These are phyloP conservation scores for Tolypocladium tundrense DNA, from an alignment of 2,329 filamentous ascomycete genomes.

Conservation along the genomic window DNA sequence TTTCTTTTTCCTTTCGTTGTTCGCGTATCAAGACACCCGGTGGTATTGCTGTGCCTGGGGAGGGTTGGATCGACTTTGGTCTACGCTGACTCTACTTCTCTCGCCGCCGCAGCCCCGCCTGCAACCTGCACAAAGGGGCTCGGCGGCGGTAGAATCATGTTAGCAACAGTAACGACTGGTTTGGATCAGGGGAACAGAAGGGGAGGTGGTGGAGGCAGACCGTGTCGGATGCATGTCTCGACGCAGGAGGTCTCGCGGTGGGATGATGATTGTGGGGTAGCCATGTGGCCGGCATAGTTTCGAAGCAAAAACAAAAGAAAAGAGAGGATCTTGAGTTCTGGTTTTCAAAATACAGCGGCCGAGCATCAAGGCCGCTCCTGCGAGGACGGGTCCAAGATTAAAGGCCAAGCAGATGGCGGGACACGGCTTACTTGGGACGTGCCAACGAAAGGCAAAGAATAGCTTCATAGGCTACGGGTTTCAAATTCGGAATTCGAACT, in stretches of 20 bases:
- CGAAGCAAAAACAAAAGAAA: conserved; percentile 3
- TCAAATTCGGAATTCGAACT: not conserved
- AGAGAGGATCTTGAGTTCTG: conserved; percentile 1
- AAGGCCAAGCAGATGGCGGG: not conserved
- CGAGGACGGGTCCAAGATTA: not conserved
- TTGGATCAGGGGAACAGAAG: not conserved
- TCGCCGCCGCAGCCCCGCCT: conserved; percentile 4
- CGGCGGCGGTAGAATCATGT: not conserved
- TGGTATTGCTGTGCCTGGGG: conserved; percentile 13
- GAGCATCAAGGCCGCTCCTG: not conserved
- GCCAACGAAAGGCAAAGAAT: not conserved
- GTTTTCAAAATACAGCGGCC: not conserved
- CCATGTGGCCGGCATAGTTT: conserved; percentile 5
- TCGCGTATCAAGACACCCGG: conserved; percentile 17
- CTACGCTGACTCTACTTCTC: conserved; percentile 6
- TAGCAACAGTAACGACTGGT: not conserved
- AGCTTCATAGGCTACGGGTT: not conserved
- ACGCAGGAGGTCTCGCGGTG: not conserved
- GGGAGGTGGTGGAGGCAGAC: not conserved
- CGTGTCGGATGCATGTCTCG: not conserved
- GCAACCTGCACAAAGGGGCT: not conserved
- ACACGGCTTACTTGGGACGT: not conserved
- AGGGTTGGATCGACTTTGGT: conserved; percentile 11
- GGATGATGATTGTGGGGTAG: conserved; percentile 2
- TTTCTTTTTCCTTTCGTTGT: conserved; percentile 28